phyloP scores from a whole-genome alignment of 345 rosid species.

The Jatropha curcas region DNA sequence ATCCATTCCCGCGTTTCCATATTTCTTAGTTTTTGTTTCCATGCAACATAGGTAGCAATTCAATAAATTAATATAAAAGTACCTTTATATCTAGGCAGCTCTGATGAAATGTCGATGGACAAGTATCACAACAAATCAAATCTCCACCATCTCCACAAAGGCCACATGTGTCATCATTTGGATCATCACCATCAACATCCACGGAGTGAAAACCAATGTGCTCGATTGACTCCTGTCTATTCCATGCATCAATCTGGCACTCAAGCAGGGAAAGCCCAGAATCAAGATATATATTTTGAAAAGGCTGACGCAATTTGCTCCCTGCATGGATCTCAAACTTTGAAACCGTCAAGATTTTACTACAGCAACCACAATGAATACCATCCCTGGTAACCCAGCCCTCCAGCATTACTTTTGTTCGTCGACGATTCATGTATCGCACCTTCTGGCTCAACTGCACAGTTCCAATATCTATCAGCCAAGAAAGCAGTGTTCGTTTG shows the following conservation, averaged over 20 bases:
- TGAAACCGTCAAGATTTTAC: constrained; percentile 36
- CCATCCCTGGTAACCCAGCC: constrained; percentile 40
- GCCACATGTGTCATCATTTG: constrained; percentile 38
- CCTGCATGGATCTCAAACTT: constrained; percentile 43
- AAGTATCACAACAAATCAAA: constrained; percentile 40
- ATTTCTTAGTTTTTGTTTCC: too few relatives aligned
- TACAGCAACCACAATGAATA: constrained; percentile 41
- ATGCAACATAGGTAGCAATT: too few relatives aligned
- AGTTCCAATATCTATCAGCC: constrained; percentile 34
- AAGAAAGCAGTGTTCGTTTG: constrained; percentile 33
- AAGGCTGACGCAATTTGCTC: constrained; percentile 36
- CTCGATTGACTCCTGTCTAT: constrained; percentile 27
- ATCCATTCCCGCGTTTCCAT: too few relatives aligned
- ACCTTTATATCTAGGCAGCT: constrained; percentile 37
- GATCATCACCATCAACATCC: constrained; percentile 32
- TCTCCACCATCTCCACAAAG: constrained; percentile 41
- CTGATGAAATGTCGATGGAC: constrained; percentile 38
- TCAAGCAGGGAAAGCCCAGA: constrained; percentile 36
- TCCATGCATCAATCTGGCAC: constrained; percentile 40
- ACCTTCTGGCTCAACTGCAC: constrained; percentile 40
- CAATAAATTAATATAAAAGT: background rate
- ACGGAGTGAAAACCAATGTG: constrained; percentile 26
- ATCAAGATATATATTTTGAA: constrained; percentile 38
- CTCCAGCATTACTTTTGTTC: constrained; percentile 38
- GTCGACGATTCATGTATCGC: constrained; percentile 33